These are phyloP conservation scores for Tulasnella sp. DNA, from an alignment of 768 basidiomycete species.

Conservation along the genomic window DNA sequence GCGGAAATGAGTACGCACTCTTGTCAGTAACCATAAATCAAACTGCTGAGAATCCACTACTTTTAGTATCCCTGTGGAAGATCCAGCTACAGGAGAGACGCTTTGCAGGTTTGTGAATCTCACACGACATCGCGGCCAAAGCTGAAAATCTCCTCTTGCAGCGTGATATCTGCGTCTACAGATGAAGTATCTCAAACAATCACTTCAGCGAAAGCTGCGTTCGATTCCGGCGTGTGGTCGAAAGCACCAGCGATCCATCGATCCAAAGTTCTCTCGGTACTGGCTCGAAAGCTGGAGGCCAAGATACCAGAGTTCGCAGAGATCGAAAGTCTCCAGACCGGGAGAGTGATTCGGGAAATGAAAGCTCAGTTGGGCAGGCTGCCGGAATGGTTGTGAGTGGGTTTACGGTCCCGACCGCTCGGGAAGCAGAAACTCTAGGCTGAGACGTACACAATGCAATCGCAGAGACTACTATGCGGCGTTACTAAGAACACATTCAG, in stretches of 20 bases:
- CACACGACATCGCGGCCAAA: background rate
- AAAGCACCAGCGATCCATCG: constrained; percentile 44
- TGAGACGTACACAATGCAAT: background rate
- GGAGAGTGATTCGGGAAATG: constrained; percentile 75
- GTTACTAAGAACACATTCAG: constrained; percentile 51
- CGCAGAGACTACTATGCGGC: constrained; percentile 67
- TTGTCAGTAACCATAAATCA: background rate
- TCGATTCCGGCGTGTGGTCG: constrained; percentile 64
- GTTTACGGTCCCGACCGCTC: too few species aligned
- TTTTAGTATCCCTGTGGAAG: constrained; percentile 42
- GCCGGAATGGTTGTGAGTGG: constrained; percentile 74
- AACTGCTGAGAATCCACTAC: background rate
- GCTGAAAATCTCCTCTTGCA: background rate
- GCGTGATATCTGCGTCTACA: constrained; percentile 39
- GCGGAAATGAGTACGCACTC: background rate
- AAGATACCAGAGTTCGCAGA: constrained; percentile 46
- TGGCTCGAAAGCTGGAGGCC: constrained; percentile 52
- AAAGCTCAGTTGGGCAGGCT: constrained; percentile 60
- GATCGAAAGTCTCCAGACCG: constrained; percentile 66
- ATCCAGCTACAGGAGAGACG: constrained; percentile 56
- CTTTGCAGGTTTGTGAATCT: constrained; percentile 22
- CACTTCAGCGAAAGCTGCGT: constrained; percentile 42
- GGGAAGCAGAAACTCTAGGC: too few species aligned
- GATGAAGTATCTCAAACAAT: constrained; percentile 44
- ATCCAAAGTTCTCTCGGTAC: constrained; percentile 49